Conservation (phyloP, 192 early-diverging fungal species). For the Backusella macrospora region DNA sequence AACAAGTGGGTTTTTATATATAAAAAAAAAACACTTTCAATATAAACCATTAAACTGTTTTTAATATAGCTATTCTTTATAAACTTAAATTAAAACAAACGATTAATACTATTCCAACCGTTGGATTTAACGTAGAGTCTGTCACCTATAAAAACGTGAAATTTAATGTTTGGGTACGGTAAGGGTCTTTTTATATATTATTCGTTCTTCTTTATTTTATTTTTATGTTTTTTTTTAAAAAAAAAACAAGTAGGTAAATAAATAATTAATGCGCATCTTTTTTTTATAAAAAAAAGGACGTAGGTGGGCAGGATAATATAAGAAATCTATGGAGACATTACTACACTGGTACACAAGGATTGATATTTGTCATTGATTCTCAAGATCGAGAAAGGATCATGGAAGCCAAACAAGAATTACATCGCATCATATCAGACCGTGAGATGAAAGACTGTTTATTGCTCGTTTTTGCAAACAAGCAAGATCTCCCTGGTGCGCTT, state of each 20-base stretch:
- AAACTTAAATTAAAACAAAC: slow-evolving; percentile 98
- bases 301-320: slow-evolving; percentile 93
- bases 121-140: slow-evolving; percentile 90
- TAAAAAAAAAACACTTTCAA: background rate
- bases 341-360: slow-evolving; percentile 81
- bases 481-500: slow-evolving; percentile 58
- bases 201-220: background rate
- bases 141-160: slow-evolving; percentile 81
- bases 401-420: slow-evolving; percentile 83
- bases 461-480: slow-evolving; percentile 70
- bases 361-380: slow-evolving; percentile 90
- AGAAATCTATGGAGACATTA: slow-evolving; percentile 87
- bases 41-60: background rate
- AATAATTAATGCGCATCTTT: background rate
- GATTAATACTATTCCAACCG: slow-evolving; percentile 99
- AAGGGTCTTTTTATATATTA: background rate
- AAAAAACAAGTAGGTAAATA: background rate
- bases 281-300: slow-evolving; percentile 75
- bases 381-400: slow-evolving; percentile 84
- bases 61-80: slow-evolving; percentile 83
- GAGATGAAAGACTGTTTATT: slow-evolving; percentile 86
- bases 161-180: slow-evolving; percentile 45
- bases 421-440: slow-evolving; percentile 79
- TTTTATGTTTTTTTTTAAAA: too few species aligned
- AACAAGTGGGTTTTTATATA: slow-evolving; percentile 62